A percentile compares a stretch with the other conserved stretches of the same genome.
phyloP scores from a whole-genome alignment of 2,329 filamentous ascomycete genomes.

The Helicocarpus griseus region DNA sequence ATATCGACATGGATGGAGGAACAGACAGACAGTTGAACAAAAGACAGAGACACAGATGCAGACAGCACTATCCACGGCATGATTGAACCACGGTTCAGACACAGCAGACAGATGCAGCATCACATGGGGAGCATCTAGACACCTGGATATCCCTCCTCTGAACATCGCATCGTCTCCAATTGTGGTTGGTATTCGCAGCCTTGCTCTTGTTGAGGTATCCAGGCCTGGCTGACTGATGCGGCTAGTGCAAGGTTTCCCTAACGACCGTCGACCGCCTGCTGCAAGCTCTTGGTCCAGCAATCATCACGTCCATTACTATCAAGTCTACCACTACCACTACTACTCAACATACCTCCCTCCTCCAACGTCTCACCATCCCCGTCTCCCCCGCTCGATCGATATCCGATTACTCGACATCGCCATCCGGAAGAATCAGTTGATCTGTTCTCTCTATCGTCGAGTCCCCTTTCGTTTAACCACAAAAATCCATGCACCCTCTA shows the following conservation, averaged over 20 bases:
- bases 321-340: not conserved
- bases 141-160: not conserved
- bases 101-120: not conserved
- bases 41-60: not conserved
- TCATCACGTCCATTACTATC: not conserved
- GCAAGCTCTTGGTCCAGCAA: not conserved
- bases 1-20: too few relatives aligned
- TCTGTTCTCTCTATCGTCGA: not conserved
- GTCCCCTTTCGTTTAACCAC: not conserved
- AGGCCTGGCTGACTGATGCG: not conserved
- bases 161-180: not conserved
- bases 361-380: not conserved
- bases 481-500: constrained; percentile 1
- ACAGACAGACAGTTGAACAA: not conserved
- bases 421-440: constrained; percentile 1
- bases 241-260: not conserved
- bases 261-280: not conserved
- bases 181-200: too few relatives aligned
- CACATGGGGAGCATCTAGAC: not conserved
- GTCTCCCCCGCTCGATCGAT: not conserved
- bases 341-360: not conserved
- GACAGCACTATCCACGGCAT: not conserved
- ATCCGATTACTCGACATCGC: not conserved
- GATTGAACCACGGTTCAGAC: not conserved
- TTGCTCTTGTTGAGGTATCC: not conserved